These are phyloP conservation scores for Colletotrichum navitas DNA, from an alignment of 2,329 filamentous ascomycete species.

Conservation along the genomic window DNA sequence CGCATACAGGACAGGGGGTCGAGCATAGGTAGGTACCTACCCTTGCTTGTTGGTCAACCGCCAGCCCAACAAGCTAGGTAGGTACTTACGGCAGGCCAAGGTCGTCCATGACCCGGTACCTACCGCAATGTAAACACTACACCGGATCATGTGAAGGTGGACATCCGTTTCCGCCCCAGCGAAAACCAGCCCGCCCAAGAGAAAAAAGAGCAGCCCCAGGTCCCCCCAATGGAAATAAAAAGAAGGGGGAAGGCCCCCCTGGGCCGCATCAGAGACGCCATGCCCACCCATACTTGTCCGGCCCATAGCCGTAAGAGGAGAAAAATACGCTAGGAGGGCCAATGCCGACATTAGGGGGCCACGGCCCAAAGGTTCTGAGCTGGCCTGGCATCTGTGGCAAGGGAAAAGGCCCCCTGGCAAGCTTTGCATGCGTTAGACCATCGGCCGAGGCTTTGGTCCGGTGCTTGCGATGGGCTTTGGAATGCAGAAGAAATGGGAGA, in stretches of 20 bases:
- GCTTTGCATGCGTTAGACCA: constrained; percentile 26
- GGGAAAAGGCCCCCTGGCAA: constrained; percentile 7
- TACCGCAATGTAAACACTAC: neutral
- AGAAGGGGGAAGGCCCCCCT: neutral
- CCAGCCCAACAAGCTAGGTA: constrained; percentile 37
- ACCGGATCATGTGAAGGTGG: constrained; percentile 41
- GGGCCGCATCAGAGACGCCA: neutral
- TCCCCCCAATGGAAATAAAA: constrained; percentile 15
- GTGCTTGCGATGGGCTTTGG: neutral
- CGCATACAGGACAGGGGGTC: constrained; percentile 17
- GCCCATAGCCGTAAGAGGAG: neutral
- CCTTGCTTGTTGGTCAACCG: constrained; percentile 36
- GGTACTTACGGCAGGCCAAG: constrained; percentile 8
- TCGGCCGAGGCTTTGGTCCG: constrained; percentile 22
- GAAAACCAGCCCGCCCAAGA: neutral
- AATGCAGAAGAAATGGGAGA: constrained; percentile 6
- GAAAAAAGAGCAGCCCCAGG: neutral
- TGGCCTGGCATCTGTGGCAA: constrained; percentile 18
- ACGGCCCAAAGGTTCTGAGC: neutral
- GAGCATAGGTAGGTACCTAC: constrained; percentile 3
- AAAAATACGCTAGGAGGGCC: constrained; percentile 26
- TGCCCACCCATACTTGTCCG: constrained; percentile 17
- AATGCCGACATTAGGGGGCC: constrained; percentile 31
- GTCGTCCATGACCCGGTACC: neutral
- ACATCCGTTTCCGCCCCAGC: constrained; percentile 18